Evolutionary conservation across 345 rosid species (phyloP), one percentile per base, ranked within the genome.

Genomic region (Erodium maritimum): DNA sequence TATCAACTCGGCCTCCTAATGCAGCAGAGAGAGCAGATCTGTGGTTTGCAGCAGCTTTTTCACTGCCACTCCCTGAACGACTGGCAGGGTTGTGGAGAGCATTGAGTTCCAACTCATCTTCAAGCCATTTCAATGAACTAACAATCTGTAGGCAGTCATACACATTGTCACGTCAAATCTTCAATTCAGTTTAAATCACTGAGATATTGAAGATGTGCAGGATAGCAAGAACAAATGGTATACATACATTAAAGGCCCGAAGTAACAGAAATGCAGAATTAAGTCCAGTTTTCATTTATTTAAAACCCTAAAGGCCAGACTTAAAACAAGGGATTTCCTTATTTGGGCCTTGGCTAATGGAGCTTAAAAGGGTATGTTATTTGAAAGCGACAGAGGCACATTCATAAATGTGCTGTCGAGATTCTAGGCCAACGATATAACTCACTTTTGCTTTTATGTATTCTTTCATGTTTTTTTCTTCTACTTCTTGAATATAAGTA

Each of bases 101-200:
- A 62, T 90, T 90, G 50, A 94, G 88, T 77, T 94, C 99, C 75
- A 94, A 67, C 77, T 94, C 97, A 73, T 94, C 99, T 82, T 90
- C 99, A 66, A 94, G 97, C 99, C 99, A 94, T 72, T 94, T 94
- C 48, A 94, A 96, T 19, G 97, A 87, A 77, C 97, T 90, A 64
- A 90, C 97, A 62, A 93, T 97, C 99, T 93, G 68, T 52, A 64
- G 61, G 46, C 50, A 70, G 58, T 46, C 60, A n/a, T n/a, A n/a
- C n/a, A 70, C n/a, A 45, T 33, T 53, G 56, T 55, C 63, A 61
- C 50, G 23, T 54, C 56, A 21, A 54, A 54, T 2, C 48, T 14
- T 42, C 17, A 14, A 42, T 42, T 42, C 14, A 42, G 48, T 42
- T 42, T 16, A 42, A 42, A 42, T 12, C 48, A 42, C 16, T 42